Evolutionary conservation across 2,329 filamentous ascomycete species (phyloP).

Genomic region (Corinectria fuckeliana): DNA sequence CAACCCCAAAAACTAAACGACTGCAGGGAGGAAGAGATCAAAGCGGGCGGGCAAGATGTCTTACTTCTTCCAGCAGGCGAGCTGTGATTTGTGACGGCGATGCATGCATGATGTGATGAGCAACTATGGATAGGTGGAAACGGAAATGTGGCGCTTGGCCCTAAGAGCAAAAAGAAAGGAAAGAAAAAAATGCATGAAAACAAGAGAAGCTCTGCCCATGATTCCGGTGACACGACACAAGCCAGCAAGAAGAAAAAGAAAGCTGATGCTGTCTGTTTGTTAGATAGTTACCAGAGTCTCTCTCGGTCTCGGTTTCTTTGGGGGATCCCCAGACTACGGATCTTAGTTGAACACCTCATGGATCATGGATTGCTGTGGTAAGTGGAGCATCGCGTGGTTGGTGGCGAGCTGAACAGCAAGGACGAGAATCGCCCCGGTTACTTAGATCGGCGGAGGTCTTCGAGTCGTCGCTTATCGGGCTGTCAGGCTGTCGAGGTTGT

Average conservation of each 20-base stretch:
- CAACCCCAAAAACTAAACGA: neutral
- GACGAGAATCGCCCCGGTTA: neutral
- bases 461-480: neutral
- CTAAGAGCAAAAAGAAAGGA: neutral
- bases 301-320: too few species aligned
- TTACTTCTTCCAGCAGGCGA: neutral
- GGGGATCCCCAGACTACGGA: too few species aligned
- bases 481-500: neutral
- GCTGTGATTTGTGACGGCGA: neutral
- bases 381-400: neutral
- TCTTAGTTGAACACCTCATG: too few species aligned
- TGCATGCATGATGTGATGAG: neutral
- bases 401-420: constrained; percentile 2
- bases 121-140: neutral
- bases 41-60: neutral
- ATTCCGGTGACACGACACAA: too few species aligned
- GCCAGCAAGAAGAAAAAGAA: too few species aligned
- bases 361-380: neutral
- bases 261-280: too few species aligned
- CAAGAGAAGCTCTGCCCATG: neutral
- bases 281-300: too few species aligned
- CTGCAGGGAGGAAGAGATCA: neutral
- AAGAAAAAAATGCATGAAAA: neutral
- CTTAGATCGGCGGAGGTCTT: neutral
- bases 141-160: neutral